Conservation (phyloP, 495 filamentous ascomycete species). For the Aspergillus nanangensis region DNA sequence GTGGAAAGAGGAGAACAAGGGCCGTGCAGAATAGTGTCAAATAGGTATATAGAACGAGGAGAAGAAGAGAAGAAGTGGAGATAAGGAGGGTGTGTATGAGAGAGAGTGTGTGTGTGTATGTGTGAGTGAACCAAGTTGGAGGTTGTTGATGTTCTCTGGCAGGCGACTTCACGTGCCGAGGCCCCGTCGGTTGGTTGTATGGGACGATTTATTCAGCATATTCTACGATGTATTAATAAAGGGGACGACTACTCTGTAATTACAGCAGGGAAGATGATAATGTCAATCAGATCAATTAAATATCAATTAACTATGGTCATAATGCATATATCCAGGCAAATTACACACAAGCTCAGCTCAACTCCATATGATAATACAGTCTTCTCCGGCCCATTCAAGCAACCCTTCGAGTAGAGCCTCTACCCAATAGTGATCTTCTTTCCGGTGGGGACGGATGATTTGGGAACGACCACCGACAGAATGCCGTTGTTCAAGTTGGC, state of each 20-base stretch:
- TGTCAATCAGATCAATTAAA: too few relatives aligned
- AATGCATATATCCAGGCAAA: background rate
- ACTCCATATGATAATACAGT: too few relatives aligned
- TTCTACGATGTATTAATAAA: background rate
- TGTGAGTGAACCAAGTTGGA: background rate
- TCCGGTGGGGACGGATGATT: slow-evolving; percentile 50
- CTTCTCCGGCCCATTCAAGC: background rate
- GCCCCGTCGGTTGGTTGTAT: background rate
- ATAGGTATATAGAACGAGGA: too few relatives aligned
- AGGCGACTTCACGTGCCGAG: background rate
- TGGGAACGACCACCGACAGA: slow-evolving; percentile 74
- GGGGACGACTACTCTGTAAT: background rate
- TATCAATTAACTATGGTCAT: too few relatives aligned
- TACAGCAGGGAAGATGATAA: too few relatives aligned
- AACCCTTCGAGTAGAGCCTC: slow-evolving; percentile 6
- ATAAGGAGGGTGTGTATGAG: too few relatives aligned
- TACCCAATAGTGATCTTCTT: slow-evolving; percentile 63
- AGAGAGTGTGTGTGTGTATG: background rate
- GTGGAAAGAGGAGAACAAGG: background rate
- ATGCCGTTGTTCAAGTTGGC: slow-evolving; percentile 78
- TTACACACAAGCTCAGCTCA: background rate
- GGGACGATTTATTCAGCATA: background rate
- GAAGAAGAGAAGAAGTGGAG: too few relatives aligned
- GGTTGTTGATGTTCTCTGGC: background rate
- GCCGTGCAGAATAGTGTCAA: too few relatives aligned